Base-by-base conservation (phyloP, 1,284 basidiomycete genomes). In the Naganishia albida region DNA sequence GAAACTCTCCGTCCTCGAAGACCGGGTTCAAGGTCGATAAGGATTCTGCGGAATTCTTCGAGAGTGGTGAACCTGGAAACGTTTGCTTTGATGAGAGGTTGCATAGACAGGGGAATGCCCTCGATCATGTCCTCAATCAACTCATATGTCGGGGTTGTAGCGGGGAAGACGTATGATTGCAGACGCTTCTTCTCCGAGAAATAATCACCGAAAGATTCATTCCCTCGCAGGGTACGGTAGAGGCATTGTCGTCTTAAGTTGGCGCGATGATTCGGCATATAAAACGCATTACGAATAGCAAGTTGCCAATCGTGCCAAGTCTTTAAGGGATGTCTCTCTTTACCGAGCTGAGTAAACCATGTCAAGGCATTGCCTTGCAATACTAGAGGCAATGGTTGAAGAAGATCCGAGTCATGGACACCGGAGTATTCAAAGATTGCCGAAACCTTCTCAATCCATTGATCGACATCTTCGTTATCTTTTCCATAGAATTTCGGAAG, bases 111-210 rank as follows among this genome's bases (percentile, higher is more conserved):
- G 7, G 65, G 65, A 39, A 67, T 62, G 2, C 65, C 65, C 26
- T 56, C 60, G 20, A 67, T 44, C 23, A 67, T 67, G n/a, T 62
- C 60, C 13, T 67, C 53, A n/a, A 67, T 57, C 12, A 67, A 26
- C 12, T 62, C 60, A 23, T 39, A 3, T 18, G 28, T 30, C 8
- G 60, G 44, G 1, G 60, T 67, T n/a, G 40, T 16, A 2, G 7
- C 20, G 2, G 65, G 60, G 46, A 54, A 67, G n/a, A 63, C 60
- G 48, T 67, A 67, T 23, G 56, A 39, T 16, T 62, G 64, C 1
- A 57, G 28, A n/a, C 44, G 18, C 54, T 46, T 38, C 50, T 67
- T 67, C 34, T 63, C 65, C 7, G 34, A 18, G 39, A 57, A 67
- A 26, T 67, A 67, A 23, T 63, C 49, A 18, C 38, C 55, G 26